Evolutionary conservation across 306 rosid species (phyloP), one percentile per base, ranked within the genome.

Genomic region (Gillenia trifoliata): DNA sequence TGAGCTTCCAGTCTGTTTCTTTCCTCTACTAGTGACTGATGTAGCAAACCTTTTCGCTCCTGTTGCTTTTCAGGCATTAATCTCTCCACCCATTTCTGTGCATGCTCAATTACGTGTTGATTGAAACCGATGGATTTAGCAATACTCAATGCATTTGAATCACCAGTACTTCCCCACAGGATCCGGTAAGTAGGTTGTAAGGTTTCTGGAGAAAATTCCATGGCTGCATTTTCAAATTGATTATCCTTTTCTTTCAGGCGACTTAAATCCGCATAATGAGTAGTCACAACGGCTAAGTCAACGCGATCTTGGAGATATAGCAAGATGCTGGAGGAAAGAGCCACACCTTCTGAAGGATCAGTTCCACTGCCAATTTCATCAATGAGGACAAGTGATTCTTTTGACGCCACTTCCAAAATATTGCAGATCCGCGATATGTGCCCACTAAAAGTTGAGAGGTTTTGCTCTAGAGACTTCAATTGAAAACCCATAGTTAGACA

Each of bases 351-450:
- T 55, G 98, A 89, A 67, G 98, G 98, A 81, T 93, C 98, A 47
- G 98, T 93, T 79, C 98, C 96, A 82, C 96, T 31, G 33, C 98
- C 98, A 81, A 93, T 93, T 86, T 93, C 98, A 81, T 93, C 97
- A 40, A 93, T 82, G 68, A 91, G 97, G 83, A 93, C 92, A 77
- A 93, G 96, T 60, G 97, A 91, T 75, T 87, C 85, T 80, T 85
- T 74, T 16, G 94, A 83, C 74, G 91, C 76, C 83, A 88, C 93
- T 84, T 88, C 87, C 83, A 89, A 77, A 66, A 91, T 88, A 80
- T 86, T 88, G 72, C 91, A 59, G 56, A 93, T 84, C 66, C 91
- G 85, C 20, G 88, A 88, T 63, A 93, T 87, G 82, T 91, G 98
- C 65, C 98, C 98, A 47, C 98, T 93, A 87, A 93, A 93, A 72